A percentile compares a stretch with the other conserved stretches of the same genome.
Conservation (phyloP, 805 yeast genomes). For the Candida ipomoeae region DNA sequence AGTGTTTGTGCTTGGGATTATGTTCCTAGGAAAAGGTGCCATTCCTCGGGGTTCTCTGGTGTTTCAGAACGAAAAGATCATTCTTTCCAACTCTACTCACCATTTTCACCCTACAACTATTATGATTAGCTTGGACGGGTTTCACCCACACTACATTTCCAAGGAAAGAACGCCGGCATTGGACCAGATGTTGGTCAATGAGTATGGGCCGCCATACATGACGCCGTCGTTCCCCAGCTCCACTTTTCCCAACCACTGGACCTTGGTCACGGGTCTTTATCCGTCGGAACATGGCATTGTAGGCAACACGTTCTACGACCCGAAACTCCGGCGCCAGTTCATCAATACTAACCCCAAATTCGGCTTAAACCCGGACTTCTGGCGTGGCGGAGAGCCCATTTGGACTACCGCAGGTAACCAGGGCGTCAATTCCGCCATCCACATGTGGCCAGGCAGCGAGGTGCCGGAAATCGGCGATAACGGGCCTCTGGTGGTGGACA, state of each 20-base stretch:
- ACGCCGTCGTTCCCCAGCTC: constrained; percentile 83
- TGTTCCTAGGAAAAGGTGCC: constrained; percentile 2
- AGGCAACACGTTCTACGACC: constrained; percentile 76
- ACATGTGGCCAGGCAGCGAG: constrained; percentile 97
- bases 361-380: constrained; percentile 57
- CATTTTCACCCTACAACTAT: constrained; percentile 75
- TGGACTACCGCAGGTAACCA: constrained; percentile 74
- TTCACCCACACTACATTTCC: constrained; percentile 84
- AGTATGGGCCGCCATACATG: constrained; percentile 76
- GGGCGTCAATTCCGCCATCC: constrained; percentile 67
- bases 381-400: constrained; percentile 84
- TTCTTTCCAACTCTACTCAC: constrained; percentile 58
- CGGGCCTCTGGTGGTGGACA: constrained; percentile 53
- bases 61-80: constrained; percentile 15
- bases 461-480: constrained; percentile 46
- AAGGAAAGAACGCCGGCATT: constrained; percentile 64
- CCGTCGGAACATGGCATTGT: constrained; percentile 87
- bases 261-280: constrained; percentile 77
- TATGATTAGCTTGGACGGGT: constrained; percentile 78
- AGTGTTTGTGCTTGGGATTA: constrained; percentile 10
- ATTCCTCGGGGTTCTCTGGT: background rate
- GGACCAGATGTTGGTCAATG: constrained; percentile 50
- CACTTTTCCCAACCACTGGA: constrained; percentile 91
- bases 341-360: constrained; percentile 53
- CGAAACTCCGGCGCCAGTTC: constrained; percentile 51